Conservation (phyloP, 1,284 basidiomycete genomes). For the Fistulina hepatica region DNA sequence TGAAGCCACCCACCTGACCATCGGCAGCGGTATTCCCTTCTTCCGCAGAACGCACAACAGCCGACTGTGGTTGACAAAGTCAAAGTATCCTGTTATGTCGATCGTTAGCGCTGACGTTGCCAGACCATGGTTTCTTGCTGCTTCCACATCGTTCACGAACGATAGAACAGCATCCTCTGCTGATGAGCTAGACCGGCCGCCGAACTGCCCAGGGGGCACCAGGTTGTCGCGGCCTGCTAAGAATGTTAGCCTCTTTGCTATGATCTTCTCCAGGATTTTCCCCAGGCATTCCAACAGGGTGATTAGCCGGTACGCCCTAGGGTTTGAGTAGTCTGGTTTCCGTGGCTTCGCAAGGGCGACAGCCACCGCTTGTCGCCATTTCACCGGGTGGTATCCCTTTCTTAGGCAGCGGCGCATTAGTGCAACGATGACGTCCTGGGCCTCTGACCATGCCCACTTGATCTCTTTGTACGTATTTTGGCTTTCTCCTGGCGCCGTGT, state of each 20-base stretch:
- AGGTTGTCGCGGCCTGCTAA: constrained; percentile 13
- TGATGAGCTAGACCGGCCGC: constrained; percentile 15
- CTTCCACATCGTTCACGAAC: constrained; percentile 19
- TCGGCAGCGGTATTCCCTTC: constrained; percentile 10
- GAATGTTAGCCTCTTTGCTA: constrained; percentile 14
- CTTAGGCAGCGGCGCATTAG: constrained; percentile 8
- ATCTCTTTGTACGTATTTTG: constrained; percentile 12
- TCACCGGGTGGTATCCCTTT: constrained; percentile 17
- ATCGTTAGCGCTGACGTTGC: constrained; percentile 20
- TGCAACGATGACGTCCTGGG: constrained; percentile 1
- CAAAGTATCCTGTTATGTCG: constrained; percentile 23
- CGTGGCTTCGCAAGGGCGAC: constrained; percentile 18
- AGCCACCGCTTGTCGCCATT: constrained; percentile 15
- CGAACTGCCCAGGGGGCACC: constrained; percentile 19
- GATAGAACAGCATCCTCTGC: constrained; percentile 18
- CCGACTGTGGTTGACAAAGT: constrained; percentile 20
- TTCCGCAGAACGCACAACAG: constrained; percentile 10
- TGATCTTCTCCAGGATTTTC: constrained; percentile 20
- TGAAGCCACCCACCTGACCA: constrained; percentile 11
- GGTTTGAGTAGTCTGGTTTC: constrained; percentile 20
- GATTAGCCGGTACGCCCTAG: constrained; percentile 19
- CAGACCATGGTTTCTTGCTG: constrained; percentile 16
- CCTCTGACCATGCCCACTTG: constrained; percentile 13
- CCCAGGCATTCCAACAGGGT: constrained; percentile 21
- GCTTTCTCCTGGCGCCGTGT: constrained; percentile 14